phyloP scores from a whole-genome alignment of 1,284 basidiomycete genomes.

The Irpex sp. region DNA sequence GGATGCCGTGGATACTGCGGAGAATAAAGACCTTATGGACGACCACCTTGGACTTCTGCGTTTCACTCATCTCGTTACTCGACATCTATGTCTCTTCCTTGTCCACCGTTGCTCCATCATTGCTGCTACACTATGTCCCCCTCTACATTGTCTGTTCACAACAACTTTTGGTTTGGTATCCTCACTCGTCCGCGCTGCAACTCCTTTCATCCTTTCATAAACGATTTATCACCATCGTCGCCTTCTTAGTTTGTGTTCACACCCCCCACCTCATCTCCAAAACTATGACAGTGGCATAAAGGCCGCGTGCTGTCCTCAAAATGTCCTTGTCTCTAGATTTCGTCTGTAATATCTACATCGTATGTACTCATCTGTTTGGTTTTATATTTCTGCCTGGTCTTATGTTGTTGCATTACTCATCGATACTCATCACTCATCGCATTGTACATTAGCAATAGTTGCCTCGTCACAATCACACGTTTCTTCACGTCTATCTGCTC shows the following conservation, averaged over 20 bases:
- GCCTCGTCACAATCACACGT: neutral
- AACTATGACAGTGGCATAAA: neutral
- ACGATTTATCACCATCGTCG: neutral
- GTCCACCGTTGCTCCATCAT: neutral
- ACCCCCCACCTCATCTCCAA: neutral
- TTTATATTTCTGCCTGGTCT: neutral
- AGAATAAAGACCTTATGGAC: too few relatives aligned
- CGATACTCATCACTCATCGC: neutral
- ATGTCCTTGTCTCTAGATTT: neutral
- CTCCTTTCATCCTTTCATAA: neutral
- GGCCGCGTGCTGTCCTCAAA: neutral
- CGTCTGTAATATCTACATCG: neutral
- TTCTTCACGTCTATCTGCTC: neutral
- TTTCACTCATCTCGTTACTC: too few relatives aligned
- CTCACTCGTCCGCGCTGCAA: too few relatives aligned
- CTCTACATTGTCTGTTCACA: neutral
- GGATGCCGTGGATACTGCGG: too few relatives aligned
- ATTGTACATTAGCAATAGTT: neutral
- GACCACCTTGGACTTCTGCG: too few relatives aligned
- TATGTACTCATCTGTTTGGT: neutral
- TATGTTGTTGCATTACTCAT: neutral
- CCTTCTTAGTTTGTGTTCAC: neutral
- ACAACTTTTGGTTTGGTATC: too few relatives aligned
- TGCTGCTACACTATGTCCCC: neutral
- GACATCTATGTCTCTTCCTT: neutral